These are phyloP conservation scores for Wickerhamiella azyma DNA, from an alignment of 805 yeast species.

Conservation along the genomic window DNA sequence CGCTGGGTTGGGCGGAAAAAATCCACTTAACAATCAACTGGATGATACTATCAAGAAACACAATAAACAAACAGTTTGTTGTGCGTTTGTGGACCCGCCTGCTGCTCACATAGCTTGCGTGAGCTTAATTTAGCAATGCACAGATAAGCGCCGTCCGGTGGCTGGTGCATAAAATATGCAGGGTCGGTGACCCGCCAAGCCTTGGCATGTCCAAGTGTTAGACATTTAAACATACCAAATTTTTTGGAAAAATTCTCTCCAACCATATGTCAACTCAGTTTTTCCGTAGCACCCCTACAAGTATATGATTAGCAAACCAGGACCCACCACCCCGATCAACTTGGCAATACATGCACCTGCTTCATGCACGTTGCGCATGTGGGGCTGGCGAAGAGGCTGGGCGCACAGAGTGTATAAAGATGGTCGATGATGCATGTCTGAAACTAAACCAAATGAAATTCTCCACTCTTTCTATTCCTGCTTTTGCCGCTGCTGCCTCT, in stretches of 20 bases:
- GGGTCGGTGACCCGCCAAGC: too few species aligned
- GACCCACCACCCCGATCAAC: neutral
- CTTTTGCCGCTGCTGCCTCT: conserved; percentile 1
- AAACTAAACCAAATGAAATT: conserved; percentile 2
- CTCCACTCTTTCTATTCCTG: conserved; percentile 2
- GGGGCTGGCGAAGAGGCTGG: neutral
- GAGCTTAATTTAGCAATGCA: too few species aligned
- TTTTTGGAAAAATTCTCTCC: neutral
- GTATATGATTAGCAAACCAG: neutral
- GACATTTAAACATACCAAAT: too few species aligned
- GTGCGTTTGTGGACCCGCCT: too few species aligned
- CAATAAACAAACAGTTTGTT: too few species aligned
- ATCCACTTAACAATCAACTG: too few species aligned
- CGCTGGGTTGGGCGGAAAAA: too few species aligned
- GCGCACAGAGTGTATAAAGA: neutral
- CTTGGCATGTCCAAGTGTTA: too few species aligned
- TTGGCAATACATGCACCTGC: neutral
- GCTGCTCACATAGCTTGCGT: too few species aligned
- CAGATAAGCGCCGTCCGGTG: neutral
- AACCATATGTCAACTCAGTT: neutral
- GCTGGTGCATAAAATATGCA: neutral
- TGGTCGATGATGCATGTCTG: neutral
- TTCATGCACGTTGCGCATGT: neutral
- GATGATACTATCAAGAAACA: too few species aligned
- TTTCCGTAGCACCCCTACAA: neutral